Conservation (phyloP, 345 rosid species). For the Mangifera indica region DNA sequence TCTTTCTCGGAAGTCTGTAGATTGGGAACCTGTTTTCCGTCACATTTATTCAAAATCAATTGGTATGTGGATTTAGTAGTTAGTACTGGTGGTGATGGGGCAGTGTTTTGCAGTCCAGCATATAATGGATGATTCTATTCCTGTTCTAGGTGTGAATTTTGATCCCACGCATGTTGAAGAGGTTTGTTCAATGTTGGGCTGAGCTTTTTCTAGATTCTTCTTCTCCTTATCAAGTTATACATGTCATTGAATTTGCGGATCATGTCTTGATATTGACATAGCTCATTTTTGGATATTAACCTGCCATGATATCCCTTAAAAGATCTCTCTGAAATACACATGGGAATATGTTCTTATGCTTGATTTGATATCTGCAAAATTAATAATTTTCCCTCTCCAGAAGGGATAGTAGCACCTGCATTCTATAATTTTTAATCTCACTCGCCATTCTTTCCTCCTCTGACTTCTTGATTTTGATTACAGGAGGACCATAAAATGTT, state of each 20-base stretch:
- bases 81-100: constrained; percentile 94
- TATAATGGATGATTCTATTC: constrained; percentile 70
- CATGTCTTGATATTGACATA: neutral
- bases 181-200: constrained; percentile 36
- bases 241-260: neutral
- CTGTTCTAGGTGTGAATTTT: constrained; percentile 83
- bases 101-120: constrained; percentile 87
- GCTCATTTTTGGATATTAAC: constrained; percentile 3
- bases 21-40: constrained; percentile 65
- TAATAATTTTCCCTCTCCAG: constrained; percentile 8
- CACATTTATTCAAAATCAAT: constrained; percentile 48
- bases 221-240: neutral
- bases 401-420: constrained; percentile 46
- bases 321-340: neutral
- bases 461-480: constrained; percentile 41
- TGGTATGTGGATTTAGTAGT: constrained; percentile 73
- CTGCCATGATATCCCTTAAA: neutral
- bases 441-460: constrained; percentile 45
- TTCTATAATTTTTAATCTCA: constrained; percentile 42
- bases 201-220: neutral
- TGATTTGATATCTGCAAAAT: neutral
- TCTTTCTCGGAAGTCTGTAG: constrained; percentile 58
- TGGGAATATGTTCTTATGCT: neutral
- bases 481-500: constrained; percentile 76
- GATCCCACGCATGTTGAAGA: constrained; percentile 82